Evolutionary conservation across 805 yeast genomes (phyloP), one percentile per base, ranked within the genome.

Genomic region (Myxozyma geophila): DNA sequence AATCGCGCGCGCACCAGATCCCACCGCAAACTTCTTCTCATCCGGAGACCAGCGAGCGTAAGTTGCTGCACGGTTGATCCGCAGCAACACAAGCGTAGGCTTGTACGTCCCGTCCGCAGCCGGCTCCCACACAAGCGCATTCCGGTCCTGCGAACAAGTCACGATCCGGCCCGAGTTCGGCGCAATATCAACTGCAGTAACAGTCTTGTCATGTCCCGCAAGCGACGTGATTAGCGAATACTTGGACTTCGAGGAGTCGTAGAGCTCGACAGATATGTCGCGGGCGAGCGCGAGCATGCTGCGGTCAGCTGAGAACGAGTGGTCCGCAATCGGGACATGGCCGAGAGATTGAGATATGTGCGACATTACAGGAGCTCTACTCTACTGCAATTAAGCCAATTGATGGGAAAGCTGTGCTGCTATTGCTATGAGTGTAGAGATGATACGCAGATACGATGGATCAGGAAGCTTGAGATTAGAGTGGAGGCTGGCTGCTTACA

Each of bases 91-190:
- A 73, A 95, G 81, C 4, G 98, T 92, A 57, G 97, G 97, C 79
- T 88, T 91, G 78, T 86, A 86, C 15, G 82, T 63, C 35, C 85
- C 84, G 72, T 85, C 85, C 40, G 84, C 76, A 65, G 81, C 78
- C 41, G 89, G 89, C 68, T 90, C 92, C 98, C 98, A 95, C 17
- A 95, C 99, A 70, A 92, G 84, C 13, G 98, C 98, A 72, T 95
- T 95, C 77, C 99, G 84, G 77, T 95, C 99, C 78, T 95, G 98
- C 9, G 98, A 92, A 75, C 98, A 92, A 39, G 98, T 95, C 72
- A 95, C 95, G 70, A 95, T 91, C 75, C 88, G 87, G 54, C 97
- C 97, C 69, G 89, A 90, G 41, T 82, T 77, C 19, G 71, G 70
- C 44, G 97, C 88, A 71, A 96, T 87, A 75, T 95, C 99, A 46